Base-by-base conservation (phyloP, 1,284 basidiomycete genomes). In the Xanthoconium separans region DNA sequence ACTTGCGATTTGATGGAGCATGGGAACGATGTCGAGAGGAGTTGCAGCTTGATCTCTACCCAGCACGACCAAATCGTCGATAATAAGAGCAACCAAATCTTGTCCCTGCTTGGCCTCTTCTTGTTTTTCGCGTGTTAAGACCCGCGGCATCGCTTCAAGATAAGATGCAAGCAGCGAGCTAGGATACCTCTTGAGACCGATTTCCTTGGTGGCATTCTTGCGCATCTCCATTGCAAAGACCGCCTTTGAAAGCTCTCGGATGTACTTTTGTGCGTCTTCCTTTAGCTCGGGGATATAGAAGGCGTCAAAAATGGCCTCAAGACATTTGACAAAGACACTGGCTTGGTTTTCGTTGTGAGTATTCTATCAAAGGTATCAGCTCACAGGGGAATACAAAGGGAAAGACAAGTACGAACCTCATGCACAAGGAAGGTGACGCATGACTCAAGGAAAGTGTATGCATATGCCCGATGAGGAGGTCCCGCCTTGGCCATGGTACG, bases 231-330 rank as follows among this genome's bases (percentile, higher is more conserved):
- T 66, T 24, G 80, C 76, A 64, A 95, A 89, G 55, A 94, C 74
- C 54, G 82, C 80, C 45, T 77, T 81, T 2, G 87, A 86, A 45
- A 95, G 74, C 55, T 84, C 84, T 37, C 80, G 76, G 31, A 93
- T 70, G 65, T 83, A 91, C 33, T 79, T 72, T 59, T 85, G 83
- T 2, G 92, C 91, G 56, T 85, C 81, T 31, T 80, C 79, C 57
- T 83, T 77, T 39, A 92, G 73, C 54, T 94, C 92, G 2, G 84
- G 75, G 30, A 89, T 70, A 58, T 91, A 81, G 4, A 89, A 75
- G 0, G 91, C 86, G 59, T 94, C 89, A 64, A 92, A 93, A 27
- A 95, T 70, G 13, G 89, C 91, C 70, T 92, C 83, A 47, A 96
- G 70, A 47, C 85, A 80, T 58, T 74, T 76, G 12, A 86, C 74